Evolutionary conservation across 495 filamentous ascomycete genomes (phyloP).

Genomic region (Podospora pseudocomata): DNA sequence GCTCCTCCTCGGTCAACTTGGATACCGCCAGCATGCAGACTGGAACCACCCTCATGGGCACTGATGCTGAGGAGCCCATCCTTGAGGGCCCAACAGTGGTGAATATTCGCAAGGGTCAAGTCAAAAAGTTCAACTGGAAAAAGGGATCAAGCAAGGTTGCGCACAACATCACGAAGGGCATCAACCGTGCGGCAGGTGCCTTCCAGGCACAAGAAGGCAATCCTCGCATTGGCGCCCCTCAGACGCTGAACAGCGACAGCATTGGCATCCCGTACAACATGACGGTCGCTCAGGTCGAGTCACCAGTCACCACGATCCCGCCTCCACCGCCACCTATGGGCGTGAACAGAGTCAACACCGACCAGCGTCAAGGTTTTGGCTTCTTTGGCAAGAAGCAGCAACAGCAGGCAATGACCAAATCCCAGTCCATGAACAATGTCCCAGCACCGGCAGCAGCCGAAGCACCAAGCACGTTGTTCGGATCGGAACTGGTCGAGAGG

Average conservation of each 20-base stretch:
- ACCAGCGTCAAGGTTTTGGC: slow-evolving; percentile 68
- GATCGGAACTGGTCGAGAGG: slow-evolving; percentile 80
- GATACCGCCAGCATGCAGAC: slow-evolving; percentile 39
- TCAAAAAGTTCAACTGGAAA: slow-evolving; percentile 98
- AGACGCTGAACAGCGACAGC: slow-evolving; percentile 49
- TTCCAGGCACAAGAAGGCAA: slow-evolving; percentile 45
- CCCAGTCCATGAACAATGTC: slow-evolving; percentile 53
- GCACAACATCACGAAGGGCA: slow-evolving; percentile 88
- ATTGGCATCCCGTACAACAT: slow-evolving; percentile 62
- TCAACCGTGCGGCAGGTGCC: slow-evolving; percentile 72
- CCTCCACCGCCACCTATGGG: slow-evolving; percentile 19
- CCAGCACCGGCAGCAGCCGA: slow-evolving; percentile 50
- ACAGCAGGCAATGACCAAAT: slow-evolving; percentile 37
- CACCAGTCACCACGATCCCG: slow-evolving; percentile 33
- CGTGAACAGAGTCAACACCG: slow-evolving; percentile 37
- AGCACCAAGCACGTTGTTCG: slow-evolving; percentile 68
- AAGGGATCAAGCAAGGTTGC: slow-evolving; percentile 89
- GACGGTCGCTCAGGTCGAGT: slow-evolving; percentile 48
- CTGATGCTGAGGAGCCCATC: slow-evolving; percentile 64
- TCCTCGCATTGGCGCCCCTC: slow-evolving; percentile 46
- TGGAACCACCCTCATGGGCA: slow-evolving; percentile 51
- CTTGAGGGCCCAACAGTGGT: slow-evolving; percentile 83
- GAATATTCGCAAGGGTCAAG: slow-evolving; percentile 85
- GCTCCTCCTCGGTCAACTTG: slow-evolving; percentile 62
- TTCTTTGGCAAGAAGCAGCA: slow-evolving; percentile 59